phyloP scores from a whole-genome alignment of 1,139 yeast species.

The Arxiozyma telluris region DNA sequence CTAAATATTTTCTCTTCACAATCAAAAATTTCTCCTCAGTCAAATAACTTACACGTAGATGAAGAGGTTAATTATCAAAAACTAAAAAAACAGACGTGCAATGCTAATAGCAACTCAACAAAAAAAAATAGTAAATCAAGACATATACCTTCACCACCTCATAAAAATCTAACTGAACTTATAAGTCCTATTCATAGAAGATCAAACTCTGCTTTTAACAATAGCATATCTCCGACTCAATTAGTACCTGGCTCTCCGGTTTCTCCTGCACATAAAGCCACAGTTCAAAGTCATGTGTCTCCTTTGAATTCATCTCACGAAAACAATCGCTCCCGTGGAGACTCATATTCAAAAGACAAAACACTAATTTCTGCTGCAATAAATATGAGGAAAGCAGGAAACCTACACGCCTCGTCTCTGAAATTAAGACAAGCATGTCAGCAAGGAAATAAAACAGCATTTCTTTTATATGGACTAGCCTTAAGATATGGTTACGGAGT shows the following conservation, averaged over 20 bases:
- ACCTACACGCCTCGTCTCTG: slow-evolving; percentile 60
- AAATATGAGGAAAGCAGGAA: slow-evolving; percentile 47
- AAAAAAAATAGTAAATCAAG: not conserved
- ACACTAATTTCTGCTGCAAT: slow-evolving; percentile 36
- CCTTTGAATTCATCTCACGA: not conserved
- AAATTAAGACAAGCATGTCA: slow-evolving; percentile 41
- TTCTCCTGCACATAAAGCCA: not conserved
- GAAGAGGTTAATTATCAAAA: not conserved
- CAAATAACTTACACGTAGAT: not conserved
- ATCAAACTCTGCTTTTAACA: slow-evolving; percentile 8
- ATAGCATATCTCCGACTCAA: not conserved
- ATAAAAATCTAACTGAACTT: not conserved
- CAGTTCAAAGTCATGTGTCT: not conserved
- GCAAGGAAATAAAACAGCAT: slow-evolving; percentile 54
- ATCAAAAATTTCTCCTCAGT: slow-evolving; percentile 8
- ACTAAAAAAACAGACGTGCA: not conserved
- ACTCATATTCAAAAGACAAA: not conserved
- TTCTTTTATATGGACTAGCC: slow-evolving; percentile 63
- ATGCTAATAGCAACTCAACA: not conserved
- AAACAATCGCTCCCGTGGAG: not conserved
- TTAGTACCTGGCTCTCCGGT: not conserved
- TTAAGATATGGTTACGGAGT: slow-evolving; percentile 66
- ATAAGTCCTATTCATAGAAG: slow-evolving; percentile 7
- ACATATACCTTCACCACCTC: not conserved
- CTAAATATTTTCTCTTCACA: slow-evolving; percentile 12